Base-by-base conservation (phyloP, 2,329 filamentous ascomycete genomes). In the Aaosphaeria pasadenensis region DNA sequence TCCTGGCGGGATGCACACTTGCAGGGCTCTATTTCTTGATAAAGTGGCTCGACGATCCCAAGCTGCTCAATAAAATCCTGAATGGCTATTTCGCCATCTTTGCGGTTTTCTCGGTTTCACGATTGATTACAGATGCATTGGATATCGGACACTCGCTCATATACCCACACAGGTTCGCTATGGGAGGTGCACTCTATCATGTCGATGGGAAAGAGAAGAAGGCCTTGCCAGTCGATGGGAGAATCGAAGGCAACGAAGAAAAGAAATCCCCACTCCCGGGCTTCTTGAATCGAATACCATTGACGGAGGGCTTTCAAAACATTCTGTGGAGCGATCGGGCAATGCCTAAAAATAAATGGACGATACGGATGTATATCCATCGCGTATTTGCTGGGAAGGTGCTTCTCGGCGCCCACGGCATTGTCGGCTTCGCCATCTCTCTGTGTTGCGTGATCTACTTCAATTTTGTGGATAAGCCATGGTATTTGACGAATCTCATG, bases 11-110 rank as follows among this genome's bases (percentile, higher is more conserved):
- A 2, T 62, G 77, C 7, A 83, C 86, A 1, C 81, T 97, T 6
- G 79, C 84, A 39, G 84, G 84, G 5, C 77, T 97, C 9, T 97
- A 97, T 74, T 86, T 91, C 59, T 77, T 96, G 50, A 90, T 97
- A 64, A 90, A 95, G 67, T 94, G 87, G 81, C 81, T 96, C 47
- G 78, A 92, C 55, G 89, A 96, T 61, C 86, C 91, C 1, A 78
- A 84, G 7, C 75, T 95, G 24, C 73, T 97, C 60, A 96, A 92
- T 74, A 88, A 86, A 70, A 81, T 95, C 36, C 74, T 97, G 24
- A 86, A 88, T 36, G 84, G 81, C 62, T 96, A 97, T 74, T 91
- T 96, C 71, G 88, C 88, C 3, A 70, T 83, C 49, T 84, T 92
- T 64, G 89, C 89, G 0, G 71, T 95, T n/a, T 85, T 88, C 52